These are phyloP conservation scores for Sporothrix protearum DNA, from an alignment of 2,329 filamentous ascomycete genomes.

Conservation along the genomic window DNA sequence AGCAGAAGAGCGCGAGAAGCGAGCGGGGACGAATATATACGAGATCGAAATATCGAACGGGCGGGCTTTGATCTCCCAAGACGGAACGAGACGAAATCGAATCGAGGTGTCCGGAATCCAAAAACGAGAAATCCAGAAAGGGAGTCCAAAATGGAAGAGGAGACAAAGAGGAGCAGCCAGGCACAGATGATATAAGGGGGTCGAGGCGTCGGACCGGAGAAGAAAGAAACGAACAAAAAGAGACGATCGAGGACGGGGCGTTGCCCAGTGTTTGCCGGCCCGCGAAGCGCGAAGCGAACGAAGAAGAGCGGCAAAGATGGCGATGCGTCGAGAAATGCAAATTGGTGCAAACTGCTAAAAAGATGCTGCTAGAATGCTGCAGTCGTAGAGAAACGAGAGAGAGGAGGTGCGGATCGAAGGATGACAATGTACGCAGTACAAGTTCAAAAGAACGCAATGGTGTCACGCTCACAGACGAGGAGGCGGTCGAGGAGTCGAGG, in stretches of 20 bases:
- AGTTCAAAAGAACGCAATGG: neutral
- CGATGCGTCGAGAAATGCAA: neutral
- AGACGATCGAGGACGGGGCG: neutral
- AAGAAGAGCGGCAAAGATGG: neutral
- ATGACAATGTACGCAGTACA: slow-evolving; percentile 5
- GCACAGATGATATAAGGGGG: slow-evolving; percentile 7
- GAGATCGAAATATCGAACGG: neutral
- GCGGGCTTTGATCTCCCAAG: slow-evolving; percentile 2
- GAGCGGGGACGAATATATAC: slow-evolving; percentile 1
- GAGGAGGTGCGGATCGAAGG: neutral
- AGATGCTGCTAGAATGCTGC: neutral
- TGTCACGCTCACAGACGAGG: neutral
- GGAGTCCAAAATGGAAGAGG: neutral
- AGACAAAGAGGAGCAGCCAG: neutral
- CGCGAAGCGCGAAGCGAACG: neutral
- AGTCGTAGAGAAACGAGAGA: neutral
- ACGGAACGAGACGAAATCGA: slow-evolving; percentile 5
- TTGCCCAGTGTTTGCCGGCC: slow-evolving; percentile 6
- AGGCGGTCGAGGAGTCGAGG: neutral
- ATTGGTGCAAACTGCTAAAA: neutral
- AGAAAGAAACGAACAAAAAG: neutral
- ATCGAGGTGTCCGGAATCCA: slow-evolving; percentile 9
- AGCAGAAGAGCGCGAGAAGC: neutral
- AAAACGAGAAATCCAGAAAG: slow-evolving; percentile 13
- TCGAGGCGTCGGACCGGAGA: slow-evolving; percentile 1